Evolutionary conservation across 1,284 basidiomycete genomes (phyloP).

Genomic region (Irpex sp.): DNA sequence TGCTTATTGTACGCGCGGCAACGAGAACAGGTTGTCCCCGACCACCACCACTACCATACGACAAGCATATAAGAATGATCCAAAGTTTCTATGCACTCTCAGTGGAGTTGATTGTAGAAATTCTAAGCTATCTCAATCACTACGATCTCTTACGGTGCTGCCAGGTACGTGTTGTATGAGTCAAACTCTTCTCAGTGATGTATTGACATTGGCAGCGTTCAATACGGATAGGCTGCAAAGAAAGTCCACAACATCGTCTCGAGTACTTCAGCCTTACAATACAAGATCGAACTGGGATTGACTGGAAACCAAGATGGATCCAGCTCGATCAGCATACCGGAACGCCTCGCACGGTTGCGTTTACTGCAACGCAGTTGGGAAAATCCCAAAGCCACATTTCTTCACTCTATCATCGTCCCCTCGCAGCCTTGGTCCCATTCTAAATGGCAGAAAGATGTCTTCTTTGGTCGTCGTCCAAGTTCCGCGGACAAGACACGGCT

Average conservation of each 20-base stretch:
- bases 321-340: neutral
- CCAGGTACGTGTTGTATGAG: slow-evolving; percentile 4
- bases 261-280: slow-evolving; percentile 6
- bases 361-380: slow-evolving; percentile 3
- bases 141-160: slow-evolving; percentile 10
- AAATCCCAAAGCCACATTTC: neutral
- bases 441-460: slow-evolving; percentile 10
- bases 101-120: slow-evolving; percentile 11
- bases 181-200: neutral
- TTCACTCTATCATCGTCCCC: neutral
- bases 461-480: slow-evolving; percentile 5
- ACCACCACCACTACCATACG: neutral
- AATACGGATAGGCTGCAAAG: neutral
- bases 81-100: slow-evolving; percentile 6
- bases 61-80: neutral
- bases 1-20: too few species aligned
- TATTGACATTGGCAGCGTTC: neutral
- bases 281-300: slow-evolving; percentile 8
- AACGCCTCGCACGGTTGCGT: slow-evolving; percentile 1
- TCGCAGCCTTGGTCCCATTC: slow-evolving; percentile 11
- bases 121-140: slow-evolving; percentile 11
- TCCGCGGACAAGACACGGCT: neutral
- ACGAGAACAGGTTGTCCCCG: neutral
- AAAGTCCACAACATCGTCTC: neutral
- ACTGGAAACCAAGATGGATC: slow-evolving; percentile 8